These are phyloP conservation scores for Croton setiger DNA, from an alignment of 441 rosid species.

Conservation along the genomic window DNA sequence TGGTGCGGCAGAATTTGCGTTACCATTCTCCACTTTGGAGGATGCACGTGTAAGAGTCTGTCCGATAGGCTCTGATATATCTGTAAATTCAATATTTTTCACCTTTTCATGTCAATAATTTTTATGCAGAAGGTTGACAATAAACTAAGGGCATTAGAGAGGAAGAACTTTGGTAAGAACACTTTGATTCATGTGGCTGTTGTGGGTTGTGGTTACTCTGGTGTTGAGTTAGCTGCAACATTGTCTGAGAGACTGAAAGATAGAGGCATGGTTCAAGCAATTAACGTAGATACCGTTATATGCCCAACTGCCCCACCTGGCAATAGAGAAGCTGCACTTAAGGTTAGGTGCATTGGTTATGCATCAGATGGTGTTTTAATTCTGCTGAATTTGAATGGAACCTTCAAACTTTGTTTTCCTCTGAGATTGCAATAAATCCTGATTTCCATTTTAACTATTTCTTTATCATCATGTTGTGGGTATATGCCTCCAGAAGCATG, in stretches of 20 bases:
- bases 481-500: not conserved
- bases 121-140: slow-evolving; percentile 63
- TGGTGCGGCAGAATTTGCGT: slow-evolving; percentile 84
- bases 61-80: slow-evolving; percentile 2
- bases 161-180: slow-evolving; percentile 59
- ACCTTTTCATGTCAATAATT: slow-evolving; percentile 10
- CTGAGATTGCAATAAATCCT: not conserved
- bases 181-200: slow-evolving; percentile 59
- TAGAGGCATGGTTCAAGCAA: slow-evolving; percentile 72
- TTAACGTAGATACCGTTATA: slow-evolving; percentile 72
- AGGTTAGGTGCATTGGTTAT: slow-evolving; percentile 41
- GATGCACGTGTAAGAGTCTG: slow-evolving; percentile 74
- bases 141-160: slow-evolving; percentile 62
- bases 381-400: not conserved
- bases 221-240: slow-evolving; percentile 95
- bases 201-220: slow-evolving; percentile 95
- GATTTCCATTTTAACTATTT: not conserved
- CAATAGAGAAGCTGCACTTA: slow-evolving; percentile 82
- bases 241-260: slow-evolving; percentile 82
- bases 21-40: slow-evolving; percentile 81
- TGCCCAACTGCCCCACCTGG: slow-evolving; percentile 82
- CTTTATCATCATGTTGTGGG: not conserved
- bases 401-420: not conserved
- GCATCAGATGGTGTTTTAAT: not conserved
- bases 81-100: not conserved